phyloP scores from a whole-genome alignment of 1,139 yeast genomes.

The Debaryomyces subglobosus region DNA sequence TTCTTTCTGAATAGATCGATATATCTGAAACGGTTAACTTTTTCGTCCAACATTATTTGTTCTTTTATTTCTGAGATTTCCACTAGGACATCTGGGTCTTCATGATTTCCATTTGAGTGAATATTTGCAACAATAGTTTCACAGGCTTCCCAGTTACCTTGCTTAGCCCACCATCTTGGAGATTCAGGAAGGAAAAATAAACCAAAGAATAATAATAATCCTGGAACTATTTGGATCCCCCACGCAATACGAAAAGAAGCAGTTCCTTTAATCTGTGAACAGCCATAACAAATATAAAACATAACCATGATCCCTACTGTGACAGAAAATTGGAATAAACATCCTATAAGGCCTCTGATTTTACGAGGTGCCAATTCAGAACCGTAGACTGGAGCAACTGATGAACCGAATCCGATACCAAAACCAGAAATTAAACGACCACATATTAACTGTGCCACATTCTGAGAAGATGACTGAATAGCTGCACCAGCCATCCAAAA shows the following conservation, averaged over 20 bases:
- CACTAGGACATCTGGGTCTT: constrained; percentile 34
- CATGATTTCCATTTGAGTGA: constrained; percentile 34
- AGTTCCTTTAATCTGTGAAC: constrained; percentile 36
- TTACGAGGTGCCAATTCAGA: constrained; percentile 58
- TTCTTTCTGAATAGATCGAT: constrained; percentile 33
- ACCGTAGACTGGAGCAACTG: constrained; percentile 60
- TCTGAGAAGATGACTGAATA: constrained; percentile 33
- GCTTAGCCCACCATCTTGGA: constrained; percentile 43
- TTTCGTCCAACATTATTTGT: constrained; percentile 31
- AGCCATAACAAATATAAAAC: constrained; percentile 43
- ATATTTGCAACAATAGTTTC: constrained; percentile 32
- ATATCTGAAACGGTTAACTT: constrained; percentile 30
- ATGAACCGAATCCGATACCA: constrained; percentile 62
- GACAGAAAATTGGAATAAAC: constrained; percentile 46
- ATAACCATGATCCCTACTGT: constrained; percentile 44
- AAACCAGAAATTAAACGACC: constrained; percentile 60
- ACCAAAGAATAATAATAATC: constrained; percentile 45
- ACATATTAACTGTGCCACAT: constrained; percentile 40
- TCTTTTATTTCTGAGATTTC: constrained; percentile 38
- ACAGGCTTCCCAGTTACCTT: constrained; percentile 38
- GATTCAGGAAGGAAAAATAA: constrained; percentile 41
- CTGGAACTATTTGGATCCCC: constrained; percentile 60
- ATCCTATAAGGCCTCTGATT: constrained; percentile 54
- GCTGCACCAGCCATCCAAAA: constrained; percentile 40
- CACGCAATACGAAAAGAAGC: constrained; percentile 54